Percentiles rank a stretch among this genome's conserved stretches.
These are phyloP conservation scores for Ceratocystiopsis sp. DNA, from an alignment of 2,329 filamentous ascomycete genomes.

Conservation along the genomic window DNA sequence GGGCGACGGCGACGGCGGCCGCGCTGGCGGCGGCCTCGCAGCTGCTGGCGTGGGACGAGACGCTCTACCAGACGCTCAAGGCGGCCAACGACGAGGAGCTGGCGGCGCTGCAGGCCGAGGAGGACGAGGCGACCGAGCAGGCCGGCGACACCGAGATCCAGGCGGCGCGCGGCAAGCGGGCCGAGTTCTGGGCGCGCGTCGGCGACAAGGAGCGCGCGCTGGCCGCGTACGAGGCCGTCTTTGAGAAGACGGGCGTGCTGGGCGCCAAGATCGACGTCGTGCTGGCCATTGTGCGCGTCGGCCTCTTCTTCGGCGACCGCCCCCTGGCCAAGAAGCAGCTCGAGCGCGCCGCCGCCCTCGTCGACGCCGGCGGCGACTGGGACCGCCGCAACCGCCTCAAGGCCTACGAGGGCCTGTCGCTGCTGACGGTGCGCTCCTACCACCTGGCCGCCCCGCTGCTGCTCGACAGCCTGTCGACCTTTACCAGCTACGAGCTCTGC, in stretches of 20 bases:
- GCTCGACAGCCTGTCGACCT: conserved; percentile 92
- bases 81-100: conserved; percentile 65
- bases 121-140: conserved; percentile 88
- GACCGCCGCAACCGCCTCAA: conserved; percentile 95
- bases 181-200: conserved; percentile 89
- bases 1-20: conserved; percentile 41
- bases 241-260: conserved; percentile 93
- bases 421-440: conserved; percentile 84
- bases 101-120: conserved; percentile 62
- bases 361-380: conserved; percentile 95
- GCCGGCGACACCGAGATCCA: conserved; percentile 92
- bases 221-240: conserved; percentile 76
- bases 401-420: conserved; percentile 90
- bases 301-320: conserved; percentile 91
- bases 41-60: conserved; percentile 72
- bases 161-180: conserved; percentile 81
- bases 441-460: conserved; percentile 78
- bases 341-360: conserved; percentile 73
- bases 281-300: conserved; percentile 88
- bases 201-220: conserved; percentile 98
- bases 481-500: conserved; percentile 97
- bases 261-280: conserved; percentile 96
- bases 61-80: conserved; percentile 60
- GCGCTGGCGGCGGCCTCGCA: too few relatives aligned
- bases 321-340: conserved; percentile 84